Evolutionary conservation across 140 eudicot genomes (phyloP).

Genomic region (Anethum foeniculum): DNA sequence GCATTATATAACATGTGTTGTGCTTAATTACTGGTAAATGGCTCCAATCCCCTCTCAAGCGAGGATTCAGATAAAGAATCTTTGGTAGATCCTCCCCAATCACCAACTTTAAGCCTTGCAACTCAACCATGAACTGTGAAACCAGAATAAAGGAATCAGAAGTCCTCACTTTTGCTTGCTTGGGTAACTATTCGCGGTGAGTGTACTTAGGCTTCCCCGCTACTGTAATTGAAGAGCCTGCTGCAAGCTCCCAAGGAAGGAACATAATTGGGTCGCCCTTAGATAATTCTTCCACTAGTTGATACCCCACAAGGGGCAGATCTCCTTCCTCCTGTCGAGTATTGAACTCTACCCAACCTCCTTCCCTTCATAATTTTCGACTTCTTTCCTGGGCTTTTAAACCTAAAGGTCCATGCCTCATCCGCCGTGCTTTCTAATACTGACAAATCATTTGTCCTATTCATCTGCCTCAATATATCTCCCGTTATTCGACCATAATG

Average conservation of each 20-base stretch:
- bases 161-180: constrained; percentile 38
- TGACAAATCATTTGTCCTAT: constrained; percentile 44
- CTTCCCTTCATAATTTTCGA: constrained; percentile 25
- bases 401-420: constrained; percentile 82
- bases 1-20: constrained; percentile 91
- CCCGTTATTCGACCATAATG: constrained; percentile 58
- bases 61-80: constrained; percentile 79
- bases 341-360: constrained; percentile 32
- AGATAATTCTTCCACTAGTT: constrained; percentile 44
- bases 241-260: constrained; percentile 89
- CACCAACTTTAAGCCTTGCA: constrained; percentile 81
- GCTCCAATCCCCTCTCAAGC: constrained; percentile 96
- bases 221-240: constrained; percentile 80
- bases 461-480: constrained; percentile 35
- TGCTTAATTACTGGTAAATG: constrained; percentile 81
- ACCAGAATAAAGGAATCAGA: constrained; percentile 48
- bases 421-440: constrained; percentile 74
- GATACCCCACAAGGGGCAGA: constrained; percentile 75
- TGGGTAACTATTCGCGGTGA: constrained; percentile 71
- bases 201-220: constrained; percentile 76
- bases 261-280: constrained; percentile 50
- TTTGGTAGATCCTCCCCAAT: constrained; percentile 90
- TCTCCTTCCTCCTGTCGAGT: constrained; percentile 63
- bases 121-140: constrained; percentile 80
- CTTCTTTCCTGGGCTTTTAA: constrained; percentile 74